Conservation (phyloP, 176 grass and related monocot species). For the Metroxylon sagu region DNA sequence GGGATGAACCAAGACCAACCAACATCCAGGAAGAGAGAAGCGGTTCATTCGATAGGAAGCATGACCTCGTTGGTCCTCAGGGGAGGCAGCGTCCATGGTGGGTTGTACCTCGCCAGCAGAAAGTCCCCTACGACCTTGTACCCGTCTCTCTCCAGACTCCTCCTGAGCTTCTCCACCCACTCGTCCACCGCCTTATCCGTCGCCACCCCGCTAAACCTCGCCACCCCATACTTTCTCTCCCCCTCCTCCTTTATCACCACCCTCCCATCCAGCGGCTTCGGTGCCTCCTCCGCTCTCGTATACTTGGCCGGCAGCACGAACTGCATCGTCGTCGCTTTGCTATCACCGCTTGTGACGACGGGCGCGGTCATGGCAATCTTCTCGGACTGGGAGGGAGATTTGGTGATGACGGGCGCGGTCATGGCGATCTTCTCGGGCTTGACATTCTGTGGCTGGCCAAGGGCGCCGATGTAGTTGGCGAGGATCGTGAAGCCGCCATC, state of each 20-base stretch:
- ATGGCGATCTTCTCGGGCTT: constrained; percentile 79
- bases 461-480: constrained; percentile 77
- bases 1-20: too few relatives aligned
- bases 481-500: constrained; percentile 80
- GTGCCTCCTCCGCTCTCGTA: constrained; percentile 51
- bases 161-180: constrained; percentile 56
- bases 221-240: constrained; percentile 62
- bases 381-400: constrained; percentile 33
- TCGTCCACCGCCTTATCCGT: constrained; percentile 51
- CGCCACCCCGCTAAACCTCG: constrained; percentile 62
- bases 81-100: constrained; percentile 81
- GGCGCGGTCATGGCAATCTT: constrained; percentile 67
- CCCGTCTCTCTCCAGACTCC: constrained; percentile 63
- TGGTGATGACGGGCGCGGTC: constrained; percentile 69
- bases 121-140: constrained; percentile 37
- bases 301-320: constrained; percentile 87
- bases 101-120: constrained; percentile 78
- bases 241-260: constrained; percentile 56
- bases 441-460: constrained; percentile 66
- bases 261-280: constrained; percentile 62
- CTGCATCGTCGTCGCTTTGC: constrained; percentile 56
- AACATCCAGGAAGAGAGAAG: too few relatives aligned
- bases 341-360: constrained; percentile 39
- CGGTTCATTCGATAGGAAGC: constrained; percentile 59
- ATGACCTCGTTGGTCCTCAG: constrained; percentile 92